Evolutionary conservation across 129 eudicot species (phyloP).

Genomic region (Smallanthus sonchifolius): DNA sequence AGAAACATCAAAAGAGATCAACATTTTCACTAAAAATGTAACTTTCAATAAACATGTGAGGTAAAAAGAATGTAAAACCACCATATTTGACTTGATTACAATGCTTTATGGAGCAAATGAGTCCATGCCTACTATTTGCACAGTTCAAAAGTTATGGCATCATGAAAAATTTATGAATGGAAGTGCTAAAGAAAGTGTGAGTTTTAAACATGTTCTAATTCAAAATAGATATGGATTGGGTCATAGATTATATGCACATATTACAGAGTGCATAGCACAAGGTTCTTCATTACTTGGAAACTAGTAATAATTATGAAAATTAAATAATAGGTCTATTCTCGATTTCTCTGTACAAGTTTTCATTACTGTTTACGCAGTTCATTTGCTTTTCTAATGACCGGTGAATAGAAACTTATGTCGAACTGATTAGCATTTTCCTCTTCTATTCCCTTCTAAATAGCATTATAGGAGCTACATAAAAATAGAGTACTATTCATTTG

Average conservation of each 20-base stretch:
- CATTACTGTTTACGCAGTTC: background rate
- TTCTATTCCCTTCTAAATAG: background rate
- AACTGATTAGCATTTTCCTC: background rate
- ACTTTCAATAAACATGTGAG: background rate
- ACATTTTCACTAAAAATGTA: background rate
- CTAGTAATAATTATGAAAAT: background rate
- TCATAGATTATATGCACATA: conserved; percentile 10
- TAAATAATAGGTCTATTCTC: background rate
- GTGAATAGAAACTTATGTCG: background rate
- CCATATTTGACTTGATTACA: background rate
- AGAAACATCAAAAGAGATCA: conserved; percentile 20
- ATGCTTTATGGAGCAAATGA: background rate
- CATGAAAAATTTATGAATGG: background rate
- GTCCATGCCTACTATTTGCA: background rate
- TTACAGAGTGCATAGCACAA: background rate
- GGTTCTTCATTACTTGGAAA: background rate
- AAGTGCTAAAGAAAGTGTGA: background rate
- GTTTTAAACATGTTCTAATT: conserved; percentile 1
- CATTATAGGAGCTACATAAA: background rate
- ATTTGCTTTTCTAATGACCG: background rate
- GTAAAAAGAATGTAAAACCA: background rate
- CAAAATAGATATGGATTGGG: background rate
- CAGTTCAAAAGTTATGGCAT: background rate
- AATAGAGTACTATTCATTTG: background rate
- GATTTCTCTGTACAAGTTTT: background rate